phyloP scores from a whole-genome alignment of 352 stramenopile genomes.

The Aphanomyces astaci region DNA sequence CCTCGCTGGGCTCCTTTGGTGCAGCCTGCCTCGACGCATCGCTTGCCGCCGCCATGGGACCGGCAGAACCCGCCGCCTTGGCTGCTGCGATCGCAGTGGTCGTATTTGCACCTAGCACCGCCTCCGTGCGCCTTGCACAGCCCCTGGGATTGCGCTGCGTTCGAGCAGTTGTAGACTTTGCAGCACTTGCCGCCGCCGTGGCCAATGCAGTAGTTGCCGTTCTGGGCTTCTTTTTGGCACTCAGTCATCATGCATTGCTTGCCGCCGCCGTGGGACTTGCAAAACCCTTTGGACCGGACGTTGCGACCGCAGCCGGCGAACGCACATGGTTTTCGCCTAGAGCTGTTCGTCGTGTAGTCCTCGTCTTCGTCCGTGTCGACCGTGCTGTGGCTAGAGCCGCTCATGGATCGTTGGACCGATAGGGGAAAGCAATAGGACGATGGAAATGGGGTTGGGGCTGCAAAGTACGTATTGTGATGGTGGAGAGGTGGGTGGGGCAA shows the following conservation, averaged over 20 bases:
- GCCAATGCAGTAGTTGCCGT: constrained; percentile 25
- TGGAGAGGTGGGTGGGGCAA: background rate
- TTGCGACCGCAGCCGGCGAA: constrained; percentile 16
- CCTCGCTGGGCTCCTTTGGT: constrained; percentile 43
- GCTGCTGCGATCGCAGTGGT: constrained; percentile 34
- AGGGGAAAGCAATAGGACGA: constrained; percentile 1
- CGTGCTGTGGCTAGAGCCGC: background rate
- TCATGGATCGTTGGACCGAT: constrained; percentile 4
- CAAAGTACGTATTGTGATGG: background rate
- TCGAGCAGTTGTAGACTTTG: constrained; percentile 17
- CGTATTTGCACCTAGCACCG: constrained; percentile 38
- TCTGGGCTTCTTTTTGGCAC: constrained; percentile 30
- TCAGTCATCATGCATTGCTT: constrained; percentile 35
- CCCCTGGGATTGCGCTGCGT: constrained; percentile 36
- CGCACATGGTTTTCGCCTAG: constrained; percentile 11
- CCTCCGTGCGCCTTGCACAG: constrained; percentile 44
- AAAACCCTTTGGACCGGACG: constrained; percentile 20
- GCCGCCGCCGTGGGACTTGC: constrained; percentile 20
- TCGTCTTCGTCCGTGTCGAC: constrained; percentile 20
- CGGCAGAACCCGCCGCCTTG: constrained; percentile 42
- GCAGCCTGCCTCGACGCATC: constrained; percentile 40
- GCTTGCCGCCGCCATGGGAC: constrained; percentile 45
- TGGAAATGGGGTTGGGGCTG: background rate
- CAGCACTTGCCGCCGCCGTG: constrained; percentile 22
- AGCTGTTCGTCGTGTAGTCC: background rate